Base-by-base conservation (phyloP, 2,329 filamentous ascomycete genomes). In the Cordyceps cateniannulata region DNA sequence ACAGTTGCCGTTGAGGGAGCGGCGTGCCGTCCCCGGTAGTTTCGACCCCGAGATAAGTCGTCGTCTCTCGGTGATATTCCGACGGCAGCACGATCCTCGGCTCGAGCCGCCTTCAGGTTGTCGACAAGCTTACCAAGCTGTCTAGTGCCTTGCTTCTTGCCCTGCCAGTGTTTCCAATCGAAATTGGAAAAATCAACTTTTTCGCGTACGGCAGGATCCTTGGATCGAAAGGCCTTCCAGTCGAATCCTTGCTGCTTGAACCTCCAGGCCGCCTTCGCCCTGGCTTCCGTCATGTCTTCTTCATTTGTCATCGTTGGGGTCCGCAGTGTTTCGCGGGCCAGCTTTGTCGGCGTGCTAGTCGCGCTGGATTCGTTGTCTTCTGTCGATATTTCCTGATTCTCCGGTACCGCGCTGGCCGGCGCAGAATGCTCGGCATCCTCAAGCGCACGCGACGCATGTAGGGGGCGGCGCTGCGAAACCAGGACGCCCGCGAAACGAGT, bases 231-330 rank as follows among this genome's bases (percentile, higher is more conserved):
- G 6, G 49, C n/a, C n/a, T 60, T 60, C 58, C 58, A 60, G 42
- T 60, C 58, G 42, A 60, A 60, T 2, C 42, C 58, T 38, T 60
- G 49, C 27, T 20, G 27, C 58, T 60, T 60, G 50, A 60, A 60
- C 3, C 42, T 44, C 58, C 52, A 51, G n/a, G 47, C 53, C 3
- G 52, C 54, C 16, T 50, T 61, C 8, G 14, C 32, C 29, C 54
- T 51, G 3, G 50, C 47, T 16, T 60, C 58, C 18, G 40, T 16
- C 24, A 32, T 44, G 22, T 10, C 18, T 6, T 59, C 55, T 5
- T 59, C 47, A 12, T 51, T 18, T n/a, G 45, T 16, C 10, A 7
- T 44, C 9, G 20, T 42, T 27, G 6, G 20, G 20, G 3, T 4
- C 10, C 25, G 1, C 10, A 5, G 5, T 10, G 32, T 42, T 22